Conservation (phyloP, 192 early-diverging fungal species). For the Backusella australiensis region DNA sequence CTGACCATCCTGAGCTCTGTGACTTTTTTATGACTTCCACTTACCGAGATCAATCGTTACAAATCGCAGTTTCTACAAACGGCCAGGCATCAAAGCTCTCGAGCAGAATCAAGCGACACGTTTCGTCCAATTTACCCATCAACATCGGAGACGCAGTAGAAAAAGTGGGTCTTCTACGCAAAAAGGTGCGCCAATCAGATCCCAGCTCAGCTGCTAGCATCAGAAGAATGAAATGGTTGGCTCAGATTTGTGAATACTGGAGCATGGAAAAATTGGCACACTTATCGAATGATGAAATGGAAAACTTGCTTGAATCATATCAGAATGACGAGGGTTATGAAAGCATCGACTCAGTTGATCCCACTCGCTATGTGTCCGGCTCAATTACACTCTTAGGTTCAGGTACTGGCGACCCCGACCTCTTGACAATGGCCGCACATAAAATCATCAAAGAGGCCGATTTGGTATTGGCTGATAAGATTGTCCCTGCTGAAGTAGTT, state of each 20-base stretch:
- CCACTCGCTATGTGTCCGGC: constrained; percentile 21
- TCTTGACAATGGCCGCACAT: constrained; percentile 75
- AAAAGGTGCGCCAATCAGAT: constrained; percentile 46
- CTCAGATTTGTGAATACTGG: constrained; percentile 60
- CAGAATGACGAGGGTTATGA: constrained; percentile 35
- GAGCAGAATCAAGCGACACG: constrained; percentile 60
- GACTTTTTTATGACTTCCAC: constrained; percentile 82
- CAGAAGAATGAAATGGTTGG: constrained; percentile 53
- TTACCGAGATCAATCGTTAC: constrained; percentile 63
- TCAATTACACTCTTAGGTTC: constrained; percentile 76
- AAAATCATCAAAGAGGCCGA: constrained; percentile 71
- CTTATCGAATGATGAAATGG: constrained; percentile 41
- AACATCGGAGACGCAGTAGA: constrained; percentile 60
- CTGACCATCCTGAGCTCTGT: constrained; percentile 71
- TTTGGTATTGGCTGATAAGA: constrained; percentile 80
- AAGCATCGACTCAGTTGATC: constrained; percentile 10
- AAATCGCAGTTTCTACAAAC: constrained; percentile 80
- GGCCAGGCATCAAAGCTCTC: constrained; percentile 69
- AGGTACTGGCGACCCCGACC: constrained; percentile 81
- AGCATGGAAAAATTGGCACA: constrained; percentile 42
- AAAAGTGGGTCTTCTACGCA: constrained; percentile 50
- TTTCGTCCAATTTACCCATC: constrained; percentile 56
- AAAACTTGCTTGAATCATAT: constrained; percentile 46
- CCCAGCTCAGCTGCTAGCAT: constrained; percentile 37
- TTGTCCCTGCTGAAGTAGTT: constrained; percentile 67